phyloP scores from a whole-genome alignment of 371 early-diverging fungal genomes.

The Syncephalis fuscata region DNA sequence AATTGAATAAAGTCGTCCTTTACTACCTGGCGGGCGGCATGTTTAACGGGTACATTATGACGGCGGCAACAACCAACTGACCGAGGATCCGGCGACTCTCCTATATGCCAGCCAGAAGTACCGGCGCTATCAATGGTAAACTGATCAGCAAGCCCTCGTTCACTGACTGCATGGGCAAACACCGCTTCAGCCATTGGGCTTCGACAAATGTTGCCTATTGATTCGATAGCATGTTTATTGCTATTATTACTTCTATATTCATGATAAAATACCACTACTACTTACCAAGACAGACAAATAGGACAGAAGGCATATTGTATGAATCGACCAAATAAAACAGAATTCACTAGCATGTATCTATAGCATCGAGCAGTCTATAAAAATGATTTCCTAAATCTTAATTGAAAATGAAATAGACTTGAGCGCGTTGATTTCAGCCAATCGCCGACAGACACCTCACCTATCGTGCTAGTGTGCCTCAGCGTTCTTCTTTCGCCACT shows the following conservation, averaged over 20 bases:
- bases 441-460: too few relatives aligned
- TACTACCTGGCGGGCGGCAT: slow-evolving; percentile 48
- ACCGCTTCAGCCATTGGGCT: slow-evolving; percentile 88
- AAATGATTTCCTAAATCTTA: too few relatives aligned
- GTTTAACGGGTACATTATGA: slow-evolving; percentile 66
- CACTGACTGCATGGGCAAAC: slow-evolving; percentile 50
- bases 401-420: too few relatives aligned
- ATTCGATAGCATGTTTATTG: not conserved
- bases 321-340: too few relatives aligned
- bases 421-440: too few relatives aligned
- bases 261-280: not conserved
- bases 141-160: slow-evolving; percentile 25
- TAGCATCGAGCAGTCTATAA: too few relatives aligned
- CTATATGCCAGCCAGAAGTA: slow-evolving; percentile 56
- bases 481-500: too few relatives aligned
- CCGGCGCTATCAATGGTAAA: slow-evolving; percentile 81
- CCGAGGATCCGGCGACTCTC: slow-evolving; percentile 49
- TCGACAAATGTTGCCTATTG: slow-evolving; percentile 18
- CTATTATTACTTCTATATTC: not conserved
- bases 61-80: slow-evolving; percentile 44
- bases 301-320: not conserved
- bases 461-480: too few relatives aligned
- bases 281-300: slow-evolving; percentile 6
- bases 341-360: too few relatives aligned
- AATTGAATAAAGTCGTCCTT: slow-evolving; percentile 45